These are phyloP conservation scores for Dipodascopsis uninucleata DNA, from an alignment of 805 yeast genomes.

Conservation along the genomic window DNA sequence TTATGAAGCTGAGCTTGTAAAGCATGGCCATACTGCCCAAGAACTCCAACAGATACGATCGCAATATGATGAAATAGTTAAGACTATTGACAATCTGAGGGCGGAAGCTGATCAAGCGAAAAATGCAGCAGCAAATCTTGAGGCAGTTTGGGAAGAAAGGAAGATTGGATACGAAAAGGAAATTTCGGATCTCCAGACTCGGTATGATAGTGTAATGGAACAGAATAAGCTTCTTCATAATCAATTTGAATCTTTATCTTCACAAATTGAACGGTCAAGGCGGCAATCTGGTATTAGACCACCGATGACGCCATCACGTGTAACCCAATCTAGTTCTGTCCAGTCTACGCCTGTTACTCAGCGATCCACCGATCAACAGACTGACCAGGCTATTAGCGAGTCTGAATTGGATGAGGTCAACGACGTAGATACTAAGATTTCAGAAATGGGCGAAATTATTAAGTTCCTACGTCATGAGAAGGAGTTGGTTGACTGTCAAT, in stretches of 20 bases:
- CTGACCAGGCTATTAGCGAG: too few relatives aligned
- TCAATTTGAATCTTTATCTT: slow-evolving; percentile 52
- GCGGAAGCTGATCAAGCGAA: slow-evolving; percentile 36
- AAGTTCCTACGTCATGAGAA: slow-evolving; percentile 67
- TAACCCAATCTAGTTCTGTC: too few relatives aligned
- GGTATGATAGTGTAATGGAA: slow-evolving; percentile 52
- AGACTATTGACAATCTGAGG: slow-evolving; percentile 31
- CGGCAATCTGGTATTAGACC: background rate
- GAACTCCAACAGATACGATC: slow-evolving; percentile 42
- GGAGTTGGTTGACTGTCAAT: slow-evolving; percentile 62
- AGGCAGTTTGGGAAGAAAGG: slow-evolving; percentile 48
- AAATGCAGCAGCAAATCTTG: slow-evolving; percentile 38
- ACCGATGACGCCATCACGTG: background rate
- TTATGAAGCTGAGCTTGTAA: slow-evolving; percentile 53
- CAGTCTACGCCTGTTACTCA: too few relatives aligned
- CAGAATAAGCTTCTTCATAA: slow-evolving; percentile 67
- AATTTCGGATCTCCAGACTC: slow-evolving; percentile 43
- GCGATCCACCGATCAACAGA: too few relatives aligned
- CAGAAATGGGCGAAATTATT: slow-evolving; percentile 51
- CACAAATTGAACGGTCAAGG: slow-evolving; percentile 23
- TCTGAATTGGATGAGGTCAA: too few relatives aligned
- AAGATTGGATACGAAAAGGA: slow-evolving; percentile 45
- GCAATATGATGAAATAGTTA: slow-evolving; percentile 36
- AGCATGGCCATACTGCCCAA: slow-evolving; percentile 51
- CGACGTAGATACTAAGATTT: slow-evolving; percentile 21